Percentiles rank a stretch among this genome's conserved stretches.
These are phyloP conservation scores for Termitomyces heimii DNA, from an alignment of 768 basidiomycete genomes.

Conservation along the genomic window DNA sequence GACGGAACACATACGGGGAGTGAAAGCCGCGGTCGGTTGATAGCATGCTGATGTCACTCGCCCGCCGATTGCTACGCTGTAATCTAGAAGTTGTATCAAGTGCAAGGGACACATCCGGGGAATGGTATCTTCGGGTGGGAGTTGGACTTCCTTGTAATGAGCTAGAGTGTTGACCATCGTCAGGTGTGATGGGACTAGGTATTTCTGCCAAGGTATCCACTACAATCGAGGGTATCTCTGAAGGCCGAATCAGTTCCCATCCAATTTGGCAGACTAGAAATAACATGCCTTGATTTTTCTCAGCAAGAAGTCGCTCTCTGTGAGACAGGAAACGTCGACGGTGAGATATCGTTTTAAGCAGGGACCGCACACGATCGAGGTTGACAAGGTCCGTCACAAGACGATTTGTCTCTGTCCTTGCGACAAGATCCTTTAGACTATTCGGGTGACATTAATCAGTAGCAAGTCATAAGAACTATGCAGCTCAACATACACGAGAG, in stretches of 20 bases:
- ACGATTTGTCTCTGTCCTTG: slow-evolving; percentile 68
- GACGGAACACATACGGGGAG: slow-evolving; percentile 32
- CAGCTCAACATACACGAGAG: slow-evolving; percentile 63
- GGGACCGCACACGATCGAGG: slow-evolving; percentile 75
- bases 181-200: slow-evolving; percentile 32
- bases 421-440: slow-evolving; percentile 79
- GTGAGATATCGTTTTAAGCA: slow-evolving; percentile 70
- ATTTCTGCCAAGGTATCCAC: slow-evolving; percentile 56
- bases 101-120: slow-evolving; percentile 42
- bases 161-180: slow-evolving; percentile 14
- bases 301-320: slow-evolving; percentile 35
- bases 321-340: slow-evolving; percentile 61
- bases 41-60: slow-evolving; percentile 56
- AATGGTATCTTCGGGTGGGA: slow-evolving; percentile 26
- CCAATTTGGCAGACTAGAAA: not conserved
- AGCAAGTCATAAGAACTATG: not conserved
- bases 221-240: slow-evolving; percentile 68
- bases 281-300: slow-evolving; percentile 34
- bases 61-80: slow-evolving; percentile 48
- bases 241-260: not conserved
- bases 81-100: slow-evolving; percentile 40
- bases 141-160: slow-evolving; percentile 34
- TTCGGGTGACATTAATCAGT: not conserved
- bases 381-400: slow-evolving; percentile 81
- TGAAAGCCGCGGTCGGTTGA: slow-evolving; percentile 44